These are phyloP conservation scores for Coniferiporia weirii DNA, from an alignment of 1,284 basidiomycete species.

Conservation along the genomic window DNA sequence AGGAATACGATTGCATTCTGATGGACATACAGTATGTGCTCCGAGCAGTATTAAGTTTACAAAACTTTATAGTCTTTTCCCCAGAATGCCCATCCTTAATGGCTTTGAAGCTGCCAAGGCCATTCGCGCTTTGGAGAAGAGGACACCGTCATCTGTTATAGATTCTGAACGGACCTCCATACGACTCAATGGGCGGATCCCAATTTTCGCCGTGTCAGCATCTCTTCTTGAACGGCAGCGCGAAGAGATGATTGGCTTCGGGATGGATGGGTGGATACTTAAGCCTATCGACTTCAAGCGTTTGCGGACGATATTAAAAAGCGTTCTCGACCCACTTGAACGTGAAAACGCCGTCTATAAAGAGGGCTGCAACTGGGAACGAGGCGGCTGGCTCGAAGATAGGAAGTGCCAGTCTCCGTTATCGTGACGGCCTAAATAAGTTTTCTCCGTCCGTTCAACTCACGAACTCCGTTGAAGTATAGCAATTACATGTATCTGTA, in stretches of 20 bases:
- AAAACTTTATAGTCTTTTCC: neutral
- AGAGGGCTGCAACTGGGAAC: slow-evolving; percentile 62
- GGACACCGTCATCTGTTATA: slow-evolving; percentile 15
- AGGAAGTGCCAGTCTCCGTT: neutral
- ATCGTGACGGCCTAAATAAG: neutral
- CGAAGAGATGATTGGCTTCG: slow-evolving; percentile 49
- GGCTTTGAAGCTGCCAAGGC: slow-evolving; percentile 68
- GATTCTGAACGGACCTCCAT: slow-evolving; percentile 36
- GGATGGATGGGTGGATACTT: slow-evolving; percentile 85
- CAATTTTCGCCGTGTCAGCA: slow-evolving; percentile 82
- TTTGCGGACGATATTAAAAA: slow-evolving; percentile 54
- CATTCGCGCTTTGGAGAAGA: slow-evolving; percentile 59
- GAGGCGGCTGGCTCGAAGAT: slow-evolving; percentile 52
- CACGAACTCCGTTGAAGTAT: neutral
- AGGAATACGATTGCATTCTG: slow-evolving; percentile 68
- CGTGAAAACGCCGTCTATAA: slow-evolving; percentile 54
- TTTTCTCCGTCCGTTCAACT: neutral
- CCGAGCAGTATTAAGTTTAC: neutral
- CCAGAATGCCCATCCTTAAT: slow-evolving; percentile 79
- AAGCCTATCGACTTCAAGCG: slow-evolving; percentile 82
- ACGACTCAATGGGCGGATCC: slow-evolving; percentile 64
- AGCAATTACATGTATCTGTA: neutral
- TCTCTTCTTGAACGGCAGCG: slow-evolving; percentile 65
- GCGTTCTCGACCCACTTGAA: slow-evolving; percentile 50
- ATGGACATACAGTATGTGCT: slow-evolving; percentile 79